Evolutionary conservation across 371 early-diverging fungal genomes (phyloP), one percentile per base, ranked within the genome.

Genomic region (Blakeslea trispora): DNA sequence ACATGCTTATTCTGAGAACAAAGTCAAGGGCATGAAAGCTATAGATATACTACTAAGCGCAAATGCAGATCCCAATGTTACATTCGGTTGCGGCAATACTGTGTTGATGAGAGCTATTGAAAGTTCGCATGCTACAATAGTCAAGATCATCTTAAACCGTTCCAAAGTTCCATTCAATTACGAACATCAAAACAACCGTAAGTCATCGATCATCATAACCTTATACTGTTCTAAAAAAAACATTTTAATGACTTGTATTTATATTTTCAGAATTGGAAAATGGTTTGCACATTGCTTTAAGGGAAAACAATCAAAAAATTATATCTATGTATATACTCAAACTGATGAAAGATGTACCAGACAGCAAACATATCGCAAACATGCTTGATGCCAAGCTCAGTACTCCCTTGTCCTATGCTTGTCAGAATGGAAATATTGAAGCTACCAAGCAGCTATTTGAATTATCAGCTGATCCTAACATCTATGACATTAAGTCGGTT

Each of bases 331-430:
- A 64, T 46, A 9, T 51, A 8, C 40, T 17, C 1, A 18, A 34
- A 14, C 23, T 59, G 43, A 53, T 24, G 32, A 0, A 32, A 22
- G n/a, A 23, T 14, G 9, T 34, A 17, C n/a, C 22, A 1, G 17
- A 5, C 13, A 28, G 14, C 19, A 5, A 35, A 5, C 21, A 17
- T 9, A 43, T 55, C 13, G 52, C 76, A 19, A 72, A 75, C 57
- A 39, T 24, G 3, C n/a, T 52, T 1, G 66, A 75, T 28, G 19
- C 17, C 1, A 14, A 44, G 10, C 44, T 57, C 11, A 49, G 50
- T 14, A 59, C 72, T 1, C 59, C 76, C 6, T 53, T 83, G 7
- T 62, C 63, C 6, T 28, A 72, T 31, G 79, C 77, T 23, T 59
- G 70, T 43, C 42, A 31, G 18, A 35, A 63, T 14, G 72, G 71